Base-by-base conservation (phyloP, 129 eudicot species). In the Ambrosia trifida region DNA sequence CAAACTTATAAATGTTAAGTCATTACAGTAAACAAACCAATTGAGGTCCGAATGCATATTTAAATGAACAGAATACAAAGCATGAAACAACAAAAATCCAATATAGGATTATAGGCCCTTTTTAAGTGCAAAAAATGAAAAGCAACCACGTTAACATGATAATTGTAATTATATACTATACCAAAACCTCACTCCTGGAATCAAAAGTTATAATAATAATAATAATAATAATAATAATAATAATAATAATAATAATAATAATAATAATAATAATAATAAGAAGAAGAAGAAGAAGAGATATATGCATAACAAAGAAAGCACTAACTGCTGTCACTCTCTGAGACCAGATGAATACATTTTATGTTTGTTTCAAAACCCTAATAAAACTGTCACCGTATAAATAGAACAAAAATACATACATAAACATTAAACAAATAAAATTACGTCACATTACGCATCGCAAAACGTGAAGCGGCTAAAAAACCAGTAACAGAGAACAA, bases 311-410 rank as follows among this genome's bases (percentile, higher is more conserved):
- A 53, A 72, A 57, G 13, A 59, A 45, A 61, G 33, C 35, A 72
- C 69, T 17, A 46, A 46, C 38, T 36, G 2, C 50, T 4, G 49
- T 46, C 77, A 72, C 69, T 32, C 70, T 60, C 69, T 16, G 45
- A 24, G 12, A 12, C 1, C 43, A 69, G 40, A 69, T 14, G 20
- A 69, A 52, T 52, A 10, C 62, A 33, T 36, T 61, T 6, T 12
- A 33, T 32, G 59, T 45, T 46, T 10, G 32, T 44, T 72, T 61
- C 70, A 72, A 72, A 72, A 72, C 77, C 77, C 77, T 72, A 61
- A 46, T 72, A 61, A 46, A 72, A 59, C 60, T 36, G 45, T 20
- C 76, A 60, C 69, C 36, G 68, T 59, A 49, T 20, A 16, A 44
- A 72, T 30, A 41, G 6, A 16, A 43, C 17, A 56, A 30, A 13